A percentile compares a stretch with the other conserved stretches of the same genome.
Conservation (phyloP, 2,329 filamentous ascomycete species). For the Tolypocladium pustulatum region DNA sequence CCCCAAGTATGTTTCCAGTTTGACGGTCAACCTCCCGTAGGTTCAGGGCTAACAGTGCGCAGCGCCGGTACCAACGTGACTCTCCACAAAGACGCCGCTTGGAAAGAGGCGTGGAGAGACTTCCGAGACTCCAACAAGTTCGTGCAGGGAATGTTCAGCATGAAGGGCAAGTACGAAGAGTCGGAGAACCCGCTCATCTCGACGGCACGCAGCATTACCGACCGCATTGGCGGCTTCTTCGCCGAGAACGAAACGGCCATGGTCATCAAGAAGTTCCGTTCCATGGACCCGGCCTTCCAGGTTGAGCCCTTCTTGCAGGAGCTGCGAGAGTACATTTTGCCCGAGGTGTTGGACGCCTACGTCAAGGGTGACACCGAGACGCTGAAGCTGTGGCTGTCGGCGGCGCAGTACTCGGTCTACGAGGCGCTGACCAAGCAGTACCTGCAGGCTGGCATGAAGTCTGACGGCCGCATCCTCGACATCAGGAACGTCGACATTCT, state of each 20-base stretch:
- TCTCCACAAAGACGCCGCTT: slow-evolving; percentile 90
- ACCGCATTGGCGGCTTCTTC: slow-evolving; percentile 89
- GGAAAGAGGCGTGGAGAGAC: slow-evolving; percentile 97
- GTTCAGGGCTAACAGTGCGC: neutral
- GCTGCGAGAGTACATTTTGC: slow-evolving; percentile 94
- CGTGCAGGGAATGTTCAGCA: slow-evolving; percentile 77
- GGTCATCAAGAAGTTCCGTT: slow-evolving; percentile 95
- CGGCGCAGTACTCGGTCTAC: slow-evolving; percentile 93
- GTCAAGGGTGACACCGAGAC: slow-evolving; percentile 92
- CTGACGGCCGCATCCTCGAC: slow-evolving; percentile 88
- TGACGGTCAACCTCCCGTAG: neutral
- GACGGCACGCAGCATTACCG: slow-evolving; percentile 87
- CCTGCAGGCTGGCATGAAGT: slow-evolving; percentile 83
- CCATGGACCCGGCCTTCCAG: slow-evolving; percentile 92
- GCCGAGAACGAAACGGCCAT: slow-evolving; percentile 96
- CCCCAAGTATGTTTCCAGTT: slow-evolving; percentile 59
- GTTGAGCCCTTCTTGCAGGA: slow-evolving; percentile 91
- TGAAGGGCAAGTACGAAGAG: slow-evolving; percentile 85
- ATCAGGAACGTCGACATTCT: slow-evolving; percentile 89
- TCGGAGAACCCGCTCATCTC: slow-evolving; percentile 94
- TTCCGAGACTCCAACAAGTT: slow-evolving; percentile 86
- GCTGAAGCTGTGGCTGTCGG: slow-evolving; percentile 89
- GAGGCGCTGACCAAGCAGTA: slow-evolving; percentile 96
- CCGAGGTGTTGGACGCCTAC: slow-evolving; percentile 94
- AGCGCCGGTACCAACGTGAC: slow-evolving; percentile 93